phyloP scores from a whole-genome alignment of 805 yeast species.

The Nakazawaea ambrosiae region DNA sequence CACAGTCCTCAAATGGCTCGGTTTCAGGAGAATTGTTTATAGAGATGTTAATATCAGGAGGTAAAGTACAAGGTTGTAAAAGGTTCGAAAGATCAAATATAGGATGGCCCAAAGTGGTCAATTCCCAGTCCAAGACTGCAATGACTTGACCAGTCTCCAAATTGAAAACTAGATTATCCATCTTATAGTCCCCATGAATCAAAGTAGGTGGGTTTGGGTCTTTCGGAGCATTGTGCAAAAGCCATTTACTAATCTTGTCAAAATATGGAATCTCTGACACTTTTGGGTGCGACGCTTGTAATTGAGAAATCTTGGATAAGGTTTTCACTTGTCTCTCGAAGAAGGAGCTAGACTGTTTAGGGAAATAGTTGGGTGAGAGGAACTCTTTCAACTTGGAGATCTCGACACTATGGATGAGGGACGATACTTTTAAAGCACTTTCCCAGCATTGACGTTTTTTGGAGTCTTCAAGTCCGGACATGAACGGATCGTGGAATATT shows the following conservation, averaged over 20 bases:
- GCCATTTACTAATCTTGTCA: conserved; percentile 33
- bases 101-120: conserved; percentile 61
- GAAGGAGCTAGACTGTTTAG: conserved; percentile 33
- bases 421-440: conserved; percentile 39
- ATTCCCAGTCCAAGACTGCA: conserved; percentile 61
- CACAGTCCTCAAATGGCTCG: conserved; percentile 9
- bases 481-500: conserved; percentile 45
- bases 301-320: conserved; percentile 32
- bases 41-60: conserved; percentile 20
- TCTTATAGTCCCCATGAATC: conserved; percentile 61
- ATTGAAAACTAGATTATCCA: conserved; percentile 57
- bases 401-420: conserved; percentile 43
- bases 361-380: conserved; percentile 39
- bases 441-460: conserved; percentile 32
- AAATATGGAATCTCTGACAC: conserved; percentile 45
- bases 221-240: conserved; percentile 35
- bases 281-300: conserved; percentile 26
- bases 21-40: conserved; percentile 9
- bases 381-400: conserved; percentile 30
- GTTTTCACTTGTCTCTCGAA: conserved; percentile 49
- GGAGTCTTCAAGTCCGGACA: conserved; percentile 29
- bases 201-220: conserved; percentile 37
- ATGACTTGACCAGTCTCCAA: conserved; percentile 40
- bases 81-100: conserved; percentile 54
- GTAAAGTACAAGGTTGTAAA: conserved; percentile 45